A percentile compares a stretch with the other conserved stretches of the same genome.
Conservation (phyloP, 2,329 filamentous ascomycete species). For the Pestalotiopsis sp. region DNA sequence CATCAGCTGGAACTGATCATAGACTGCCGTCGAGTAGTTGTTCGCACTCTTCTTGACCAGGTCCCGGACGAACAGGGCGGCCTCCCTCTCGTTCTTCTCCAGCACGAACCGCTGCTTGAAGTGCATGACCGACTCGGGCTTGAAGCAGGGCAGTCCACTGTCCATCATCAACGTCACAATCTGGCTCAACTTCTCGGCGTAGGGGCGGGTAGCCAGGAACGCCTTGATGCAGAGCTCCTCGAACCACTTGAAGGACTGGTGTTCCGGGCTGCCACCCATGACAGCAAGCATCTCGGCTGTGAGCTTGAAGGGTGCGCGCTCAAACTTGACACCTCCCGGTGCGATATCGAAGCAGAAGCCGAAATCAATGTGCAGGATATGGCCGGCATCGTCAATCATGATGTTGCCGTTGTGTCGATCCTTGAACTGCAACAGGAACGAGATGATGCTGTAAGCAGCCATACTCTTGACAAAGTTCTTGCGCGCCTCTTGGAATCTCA, state of each 20-base stretch:
- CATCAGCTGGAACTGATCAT: constrained; percentile 96
- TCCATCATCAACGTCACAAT: constrained; percentile 96
- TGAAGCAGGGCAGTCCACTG: constrained; percentile 95
- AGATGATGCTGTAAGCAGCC: constrained; percentile 97
- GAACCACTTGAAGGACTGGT: constrained; percentile 92
- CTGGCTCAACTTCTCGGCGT: constrained; percentile 86
- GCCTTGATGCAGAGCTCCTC: constrained; percentile 96
- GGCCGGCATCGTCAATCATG: constrained; percentile 97
- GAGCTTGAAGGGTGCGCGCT: constrained; percentile 97
- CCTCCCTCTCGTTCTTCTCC: constrained; percentile 89
- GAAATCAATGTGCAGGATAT: constrained; percentile 98
- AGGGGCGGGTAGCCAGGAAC: constrained; percentile 84
- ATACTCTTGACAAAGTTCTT: constrained; percentile 99
- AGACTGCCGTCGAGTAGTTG: constrained; percentile 90
- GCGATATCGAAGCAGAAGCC: constrained; percentile 99
- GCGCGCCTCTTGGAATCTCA: constrained; percentile 91
- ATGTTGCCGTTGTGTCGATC: constrained; percentile 99
- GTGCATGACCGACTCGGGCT: constrained; percentile 90
- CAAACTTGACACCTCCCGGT: constrained; percentile 94
- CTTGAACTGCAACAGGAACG: constrained; percentile 97
- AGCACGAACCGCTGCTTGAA: constrained; percentile 92
- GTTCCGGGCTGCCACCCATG: constrained; percentile 85
- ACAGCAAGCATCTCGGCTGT: constrained; percentile 98
- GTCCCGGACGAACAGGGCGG: constrained; percentile 90
- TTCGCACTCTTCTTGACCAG: constrained; percentile 88